These are phyloP conservation scores for Grosmannia serpens DNA, from an alignment of 2,329 filamentous ascomycete genomes.

Conservation along the genomic window DNA sequence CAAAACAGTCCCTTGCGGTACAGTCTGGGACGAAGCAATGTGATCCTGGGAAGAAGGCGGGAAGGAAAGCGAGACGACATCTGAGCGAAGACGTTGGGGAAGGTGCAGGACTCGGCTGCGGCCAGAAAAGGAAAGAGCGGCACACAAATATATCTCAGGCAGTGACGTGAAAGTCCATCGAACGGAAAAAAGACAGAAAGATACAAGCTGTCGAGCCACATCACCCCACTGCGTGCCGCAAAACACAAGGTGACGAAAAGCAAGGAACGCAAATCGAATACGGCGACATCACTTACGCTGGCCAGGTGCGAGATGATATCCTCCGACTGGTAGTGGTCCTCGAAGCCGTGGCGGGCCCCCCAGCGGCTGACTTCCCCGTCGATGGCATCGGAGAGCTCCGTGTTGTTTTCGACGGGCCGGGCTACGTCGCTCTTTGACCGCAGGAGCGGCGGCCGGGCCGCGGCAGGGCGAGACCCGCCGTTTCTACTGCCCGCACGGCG, in stretches of 20 bases:
- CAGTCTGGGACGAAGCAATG: too few relatives aligned
- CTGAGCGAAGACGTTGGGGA: too few relatives aligned
- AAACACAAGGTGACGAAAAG: not conserved
- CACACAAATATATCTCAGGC: not conserved
- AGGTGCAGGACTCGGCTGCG: not conserved
- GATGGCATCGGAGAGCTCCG: slow-evolving; percentile 20
- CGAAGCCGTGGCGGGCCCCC: slow-evolving; percentile 73
- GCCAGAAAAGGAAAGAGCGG: not conserved
- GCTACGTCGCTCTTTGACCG: slow-evolving; percentile 47
- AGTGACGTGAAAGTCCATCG: too few relatives aligned
- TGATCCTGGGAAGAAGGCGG: too few relatives aligned
- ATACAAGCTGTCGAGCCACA: too few relatives aligned
- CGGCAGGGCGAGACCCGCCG: not conserved
- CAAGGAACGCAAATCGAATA: not conserved
- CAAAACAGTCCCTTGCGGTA: not conserved
- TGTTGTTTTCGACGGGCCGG: slow-evolving; percentile 19
- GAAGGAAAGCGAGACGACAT: not conserved
- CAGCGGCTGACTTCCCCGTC: slow-evolving; percentile 26
- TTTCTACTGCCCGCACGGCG: not conserved
- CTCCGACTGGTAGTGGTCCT: slow-evolving; percentile 82
- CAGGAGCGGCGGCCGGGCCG: slow-evolving; percentile 37
- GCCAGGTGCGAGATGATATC: slow-evolving; percentile 79
- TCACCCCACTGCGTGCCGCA: too few relatives aligned
- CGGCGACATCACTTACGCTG: slow-evolving; percentile 46
- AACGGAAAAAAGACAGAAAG: too few relatives aligned